Percentiles rank a stretch among this genome's conserved stretches.
These are phyloP conservation scores for Geosiphon pyriformis DNA, from an alignment of 192 early-diverging fungal genomes.

Conservation along the genomic window DNA sequence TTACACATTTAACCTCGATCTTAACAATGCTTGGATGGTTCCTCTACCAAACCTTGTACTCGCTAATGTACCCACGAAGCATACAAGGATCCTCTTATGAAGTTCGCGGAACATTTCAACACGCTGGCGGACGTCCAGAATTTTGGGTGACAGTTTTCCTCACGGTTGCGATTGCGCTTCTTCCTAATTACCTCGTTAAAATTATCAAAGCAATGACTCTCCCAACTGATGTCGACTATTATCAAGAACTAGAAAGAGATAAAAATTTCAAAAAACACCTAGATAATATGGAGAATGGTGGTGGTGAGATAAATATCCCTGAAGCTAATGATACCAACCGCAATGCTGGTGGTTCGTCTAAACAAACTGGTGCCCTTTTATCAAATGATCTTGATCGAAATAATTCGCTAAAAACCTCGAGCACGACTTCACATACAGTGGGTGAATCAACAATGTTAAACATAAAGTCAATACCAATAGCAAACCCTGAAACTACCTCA, in stretches of 20 bases:
- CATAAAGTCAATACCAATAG: too few relatives aligned
- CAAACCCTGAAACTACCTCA: too few relatives aligned
- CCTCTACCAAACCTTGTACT: constrained; percentile 58
- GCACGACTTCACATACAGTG: too few relatives aligned
- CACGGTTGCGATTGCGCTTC: constrained; percentile 45
- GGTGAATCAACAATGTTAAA: too few relatives aligned
- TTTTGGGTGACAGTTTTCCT: constrained; percentile 59
- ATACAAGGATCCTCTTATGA: constrained; percentile 41
- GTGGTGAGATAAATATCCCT: too few relatives aligned
- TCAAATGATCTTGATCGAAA: too few relatives aligned
- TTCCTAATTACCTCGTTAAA: constrained; percentile 47
- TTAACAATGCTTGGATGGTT: constrained; percentile 56
- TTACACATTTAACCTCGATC: constrained; percentile 55
- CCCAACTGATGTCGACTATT: constrained; percentile 39
- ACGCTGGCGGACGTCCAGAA: constrained; percentile 34
- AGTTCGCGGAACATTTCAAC: constrained; percentile 50
- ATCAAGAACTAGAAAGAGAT: constrained; percentile 41
- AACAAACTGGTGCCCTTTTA: too few relatives aligned
- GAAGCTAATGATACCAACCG: too few relatives aligned
- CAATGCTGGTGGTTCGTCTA: too few relatives aligned
- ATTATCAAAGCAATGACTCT: constrained; percentile 34
- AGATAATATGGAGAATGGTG: background rate
- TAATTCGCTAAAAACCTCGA: too few relatives aligned
- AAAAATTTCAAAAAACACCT: background rate
- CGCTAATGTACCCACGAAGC: constrained; percentile 48